A percentile compares a stretch with the other conserved stretches of the same genome.
Evolutionary conservation across 768 basidiomycete species (phyloP).

Genomic region (Leccinum disarticulatum): DNA sequence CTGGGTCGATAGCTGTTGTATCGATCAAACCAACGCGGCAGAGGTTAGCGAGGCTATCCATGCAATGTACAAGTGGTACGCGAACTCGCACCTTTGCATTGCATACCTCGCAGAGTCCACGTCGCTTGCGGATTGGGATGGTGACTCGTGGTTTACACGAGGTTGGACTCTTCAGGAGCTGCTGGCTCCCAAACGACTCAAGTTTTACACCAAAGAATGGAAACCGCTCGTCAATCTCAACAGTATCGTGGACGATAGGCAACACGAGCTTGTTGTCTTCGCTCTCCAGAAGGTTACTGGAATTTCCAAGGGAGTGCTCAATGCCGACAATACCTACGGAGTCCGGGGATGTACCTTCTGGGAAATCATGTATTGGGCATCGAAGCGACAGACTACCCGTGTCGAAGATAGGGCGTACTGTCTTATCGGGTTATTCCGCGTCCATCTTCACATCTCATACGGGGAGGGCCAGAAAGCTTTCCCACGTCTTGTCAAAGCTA

Average conservation of each 20-base stretch:
- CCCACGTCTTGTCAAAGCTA: conserved; percentile 11
- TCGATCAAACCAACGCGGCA: conserved; percentile 13
- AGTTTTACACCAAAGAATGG: conserved; percentile 22
- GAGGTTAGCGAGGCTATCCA: conserved; percentile 24
- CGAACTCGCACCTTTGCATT: conserved; percentile 20
- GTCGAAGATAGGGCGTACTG: conserved; percentile 26
- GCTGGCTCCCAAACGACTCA: conserved; percentile 19
- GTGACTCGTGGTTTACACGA: conserved; percentile 15
- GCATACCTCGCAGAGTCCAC: conserved; percentile 13
- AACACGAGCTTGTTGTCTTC: not conserved
- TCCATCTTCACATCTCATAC: conserved; percentile 21
- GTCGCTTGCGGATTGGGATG: not conserved
- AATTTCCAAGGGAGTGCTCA: not conserved
- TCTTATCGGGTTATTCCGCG: conserved; percentile 18
- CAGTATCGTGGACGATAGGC: not conserved
- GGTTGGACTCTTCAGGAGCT: conserved; percentile 16
- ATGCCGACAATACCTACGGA: not conserved
- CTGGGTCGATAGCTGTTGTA: conserved; percentile 24
- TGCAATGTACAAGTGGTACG: conserved; percentile 27
- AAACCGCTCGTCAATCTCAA: not conserved
- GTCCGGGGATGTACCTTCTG: not conserved
- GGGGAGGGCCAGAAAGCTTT: conserved; percentile 25
- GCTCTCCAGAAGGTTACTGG: not conserved
- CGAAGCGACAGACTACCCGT: conserved; percentile 21
- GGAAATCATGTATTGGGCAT: conserved; percentile 23